A percentile compares a stretch with the other conserved stretches of the same genome.
Conservation (phyloP, 2,329 filamentous ascomycete species). For the Clonostachys solani region DNA sequence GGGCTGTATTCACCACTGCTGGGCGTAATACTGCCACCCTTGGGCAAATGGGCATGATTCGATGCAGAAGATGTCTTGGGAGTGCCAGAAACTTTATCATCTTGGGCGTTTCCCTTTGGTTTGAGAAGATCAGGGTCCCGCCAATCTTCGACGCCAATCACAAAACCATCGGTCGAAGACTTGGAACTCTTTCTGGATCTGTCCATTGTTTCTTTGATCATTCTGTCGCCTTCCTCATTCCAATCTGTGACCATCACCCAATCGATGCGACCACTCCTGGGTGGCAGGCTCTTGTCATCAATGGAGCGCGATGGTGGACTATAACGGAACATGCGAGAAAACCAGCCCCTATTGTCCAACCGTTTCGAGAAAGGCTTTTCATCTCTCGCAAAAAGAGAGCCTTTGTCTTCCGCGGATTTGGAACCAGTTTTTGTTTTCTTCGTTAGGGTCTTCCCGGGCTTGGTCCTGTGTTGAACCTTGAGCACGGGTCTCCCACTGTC, state of each 20-base stretch:
- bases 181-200: conserved; percentile 14
- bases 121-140: conserved; percentile 60
- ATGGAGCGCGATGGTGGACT: conserved; percentile 19
- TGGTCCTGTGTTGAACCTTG: conserved; percentile 46
- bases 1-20: no score
- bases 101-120: not conserved
- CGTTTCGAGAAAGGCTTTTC: not conserved
- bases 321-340: conserved; percentile 36
- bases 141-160: conserved; percentile 86
- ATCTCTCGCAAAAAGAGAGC: not conserved
- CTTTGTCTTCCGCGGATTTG: conserved; percentile 11
- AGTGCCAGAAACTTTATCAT: not conserved
- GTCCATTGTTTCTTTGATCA: conserved; percentile 31
- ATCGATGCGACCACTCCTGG: conserved; percentile 69
- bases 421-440: conserved; percentile 13
- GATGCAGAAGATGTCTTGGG: no score
- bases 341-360: conserved; percentile 27
- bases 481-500: conserved; percentile 54
- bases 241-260: conserved; percentile 69
- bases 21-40: no score
- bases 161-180: conserved; percentile 49
- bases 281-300: conserved; percentile 57
- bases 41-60: no score
- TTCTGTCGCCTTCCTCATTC: conserved; percentile 41
- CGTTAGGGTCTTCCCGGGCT: conserved; percentile 22